phyloP scores from a whole-genome alignment of 345 rosid genomes.

The Brassica juncea region DNA sequence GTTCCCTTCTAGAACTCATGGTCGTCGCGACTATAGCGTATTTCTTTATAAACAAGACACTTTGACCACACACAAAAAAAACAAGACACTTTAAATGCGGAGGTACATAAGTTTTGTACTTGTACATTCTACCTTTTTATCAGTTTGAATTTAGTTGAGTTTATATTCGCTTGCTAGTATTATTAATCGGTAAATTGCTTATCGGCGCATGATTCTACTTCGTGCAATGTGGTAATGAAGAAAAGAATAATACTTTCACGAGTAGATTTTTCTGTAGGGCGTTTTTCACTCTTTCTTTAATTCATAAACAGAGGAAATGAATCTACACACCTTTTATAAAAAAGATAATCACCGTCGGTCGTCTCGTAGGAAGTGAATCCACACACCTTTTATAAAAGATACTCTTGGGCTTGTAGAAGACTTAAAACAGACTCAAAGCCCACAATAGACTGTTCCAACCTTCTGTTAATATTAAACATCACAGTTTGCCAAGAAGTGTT shows the following conservation, averaged over 20 bases:
- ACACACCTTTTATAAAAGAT: neutral
- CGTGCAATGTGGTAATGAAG: neutral
- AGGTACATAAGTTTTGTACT: neutral
- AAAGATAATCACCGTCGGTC: no score
- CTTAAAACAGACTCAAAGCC: neutral
- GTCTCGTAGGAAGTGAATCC: neutral
- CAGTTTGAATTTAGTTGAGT: neutral
- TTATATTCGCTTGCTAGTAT: neutral
- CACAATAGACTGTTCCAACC: neutral
- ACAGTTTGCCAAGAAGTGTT: neutral
- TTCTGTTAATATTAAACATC: neutral
- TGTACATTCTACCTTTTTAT: neutral
- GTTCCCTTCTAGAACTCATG: neutral
- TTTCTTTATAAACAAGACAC: neutral
- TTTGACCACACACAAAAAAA: neutral
- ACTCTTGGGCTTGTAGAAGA: neutral
- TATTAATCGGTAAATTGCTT: neutral
- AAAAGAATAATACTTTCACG: neutral
- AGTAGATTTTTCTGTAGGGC: neutral
- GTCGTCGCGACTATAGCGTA: neutral
- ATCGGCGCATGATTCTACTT: neutral
- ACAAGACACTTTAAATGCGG: neutral
- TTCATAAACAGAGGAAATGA: neutral
- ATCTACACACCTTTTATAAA: neutral
- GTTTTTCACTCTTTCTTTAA: neutral